Evolutionary conservation across 805 yeast species (phyloP).

Genomic region (Cyberlindnera galapagoensis): DNA sequence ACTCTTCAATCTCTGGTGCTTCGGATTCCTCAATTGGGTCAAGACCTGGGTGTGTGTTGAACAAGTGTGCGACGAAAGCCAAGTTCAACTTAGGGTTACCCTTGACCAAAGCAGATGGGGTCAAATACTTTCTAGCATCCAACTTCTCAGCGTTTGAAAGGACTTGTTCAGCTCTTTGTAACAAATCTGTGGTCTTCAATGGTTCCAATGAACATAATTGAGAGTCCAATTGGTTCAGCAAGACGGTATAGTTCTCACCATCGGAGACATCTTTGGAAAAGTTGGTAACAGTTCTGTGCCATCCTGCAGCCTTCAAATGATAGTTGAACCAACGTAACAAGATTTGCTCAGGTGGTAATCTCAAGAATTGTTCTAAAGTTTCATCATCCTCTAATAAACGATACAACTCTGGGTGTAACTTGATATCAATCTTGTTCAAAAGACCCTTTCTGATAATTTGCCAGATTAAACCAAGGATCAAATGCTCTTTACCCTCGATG

Average conservation of each 20-base stretch:
- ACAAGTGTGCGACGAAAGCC: slow-evolving; percentile 95
- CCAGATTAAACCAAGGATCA: slow-evolving; percentile 90
- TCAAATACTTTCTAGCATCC: slow-evolving; percentile 89
- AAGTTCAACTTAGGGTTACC: slow-evolving; percentile 96
- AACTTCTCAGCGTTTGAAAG: slow-evolving; percentile 83
- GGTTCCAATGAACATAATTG: slow-evolving; percentile 77
- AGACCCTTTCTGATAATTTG: slow-evolving; percentile 96
- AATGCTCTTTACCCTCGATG: slow-evolving; percentile 89
- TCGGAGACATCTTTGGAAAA: slow-evolving; percentile 86
- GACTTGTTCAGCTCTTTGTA: slow-evolving; percentile 82
- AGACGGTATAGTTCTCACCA: slow-evolving; percentile 90
- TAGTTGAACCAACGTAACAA: slow-evolving; percentile 95
- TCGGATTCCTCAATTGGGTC: slow-evolving; percentile 92
- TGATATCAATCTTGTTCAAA: slow-evolving; percentile 90
- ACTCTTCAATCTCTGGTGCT: slow-evolving; percentile 91
- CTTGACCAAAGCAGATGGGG: slow-evolving; percentile 86
- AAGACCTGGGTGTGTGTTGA: slow-evolving; percentile 94
- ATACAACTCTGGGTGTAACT: slow-evolving; percentile 92
- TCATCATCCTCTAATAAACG: slow-evolving; percentile 94
- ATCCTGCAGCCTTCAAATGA: slow-evolving; percentile 88
- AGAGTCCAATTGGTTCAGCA: slow-evolving; percentile 85
- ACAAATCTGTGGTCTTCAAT: slow-evolving; percentile 65
- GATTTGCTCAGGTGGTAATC: slow-evolving; percentile 97
- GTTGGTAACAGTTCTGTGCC: slow-evolving; percentile 79
- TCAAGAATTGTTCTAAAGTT: slow-evolving; percentile 91